Evolutionary conservation across 2,329 filamentous ascomycete genomes (phyloP), one percentile per base, ranked within the genome.

Genomic region (Clarireedia homoeocarpa): DNA sequence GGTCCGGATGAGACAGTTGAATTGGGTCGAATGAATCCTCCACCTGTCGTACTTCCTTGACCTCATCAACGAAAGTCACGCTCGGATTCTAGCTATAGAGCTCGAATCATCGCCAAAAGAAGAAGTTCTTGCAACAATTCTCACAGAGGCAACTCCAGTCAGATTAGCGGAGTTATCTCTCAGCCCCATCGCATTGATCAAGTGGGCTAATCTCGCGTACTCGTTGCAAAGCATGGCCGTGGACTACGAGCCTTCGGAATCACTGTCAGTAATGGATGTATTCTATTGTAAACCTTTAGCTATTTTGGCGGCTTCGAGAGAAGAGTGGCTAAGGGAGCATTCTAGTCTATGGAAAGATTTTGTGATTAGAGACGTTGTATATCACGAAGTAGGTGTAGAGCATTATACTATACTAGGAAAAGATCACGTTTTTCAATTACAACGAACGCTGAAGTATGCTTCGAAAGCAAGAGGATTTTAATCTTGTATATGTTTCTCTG

Each of bases 11-110:
- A 27, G 53, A 0, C 34, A 23, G 3, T 67, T 73, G 3, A 62
- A 70, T 53, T 75, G 70, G 69, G 67, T 14, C 24, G 6, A 10
- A 38, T 9, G 36, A 3, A 38, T 38, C 9, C 9, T 38, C 15
- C 36, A 38, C 36, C 9, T 38, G 9, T 9, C 36, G 3, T 15
- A 38, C 36, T 38, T 38, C 15, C 15, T 9, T 15, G 15, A 15
- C 15, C 9, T 38, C 15, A 38, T 38, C 15, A 38, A 9, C 15
- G 36, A 38, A 38, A 38, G 9, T 9, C 36, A 2, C 9, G 9
- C 36, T 15, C 9, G 15, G 36, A 15, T 10, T 9, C 36, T 38
- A 9, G 36, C 15, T 15, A 9, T 10, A 10, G 15, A 10, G 9
- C 36, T 38, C 9, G 9, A 15, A 10, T 15, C 36, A 38, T 38